phyloP scores from a whole-genome alignment of 2,329 filamentous ascomycete genomes.

The Beauveria brongniartii region DNA sequence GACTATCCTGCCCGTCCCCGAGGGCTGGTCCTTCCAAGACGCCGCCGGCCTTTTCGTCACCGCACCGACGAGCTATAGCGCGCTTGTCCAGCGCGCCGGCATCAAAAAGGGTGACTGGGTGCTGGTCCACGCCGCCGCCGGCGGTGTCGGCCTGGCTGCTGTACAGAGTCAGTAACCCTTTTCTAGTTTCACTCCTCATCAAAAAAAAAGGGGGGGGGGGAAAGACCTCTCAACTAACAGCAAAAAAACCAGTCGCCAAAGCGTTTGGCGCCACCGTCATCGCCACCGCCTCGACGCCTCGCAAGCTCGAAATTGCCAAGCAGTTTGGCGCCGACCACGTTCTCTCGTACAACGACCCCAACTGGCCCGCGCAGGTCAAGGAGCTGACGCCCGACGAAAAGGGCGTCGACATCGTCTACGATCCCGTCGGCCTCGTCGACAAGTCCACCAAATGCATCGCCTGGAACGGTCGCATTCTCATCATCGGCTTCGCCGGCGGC shows the following conservation, averaged over 20 bases:
- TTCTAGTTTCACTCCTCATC: no score
- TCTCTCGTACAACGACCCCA: slow-evolving; percentile 62
- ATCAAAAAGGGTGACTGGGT: slow-evolving; percentile 78
- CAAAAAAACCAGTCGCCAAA: slow-evolving; percentile 57
- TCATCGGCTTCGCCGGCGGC: slow-evolving; percentile 73
- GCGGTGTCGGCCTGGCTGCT: slow-evolving; percentile 83
- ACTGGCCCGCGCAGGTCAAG: slow-evolving; percentile 63
- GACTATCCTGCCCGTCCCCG: slow-evolving; percentile 63
- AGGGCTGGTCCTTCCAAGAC: slow-evolving; percentile 75
- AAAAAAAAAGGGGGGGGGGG: rapidly evolving
- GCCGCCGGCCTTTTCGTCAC: slow-evolving; percentile 88
- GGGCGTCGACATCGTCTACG: slow-evolving; percentile 88
- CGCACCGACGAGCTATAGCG: slow-evolving; percentile 81
- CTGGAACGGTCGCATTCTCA: slow-evolving; percentile 83
- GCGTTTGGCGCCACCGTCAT: slow-evolving; percentile 88
- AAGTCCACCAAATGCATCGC: slow-evolving; percentile 82
- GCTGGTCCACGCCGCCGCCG: slow-evolving; percentile 84
- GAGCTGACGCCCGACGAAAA: slow-evolving; percentile 62
- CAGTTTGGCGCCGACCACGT: slow-evolving; percentile 79
- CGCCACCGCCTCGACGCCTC: slow-evolving; percentile 73
- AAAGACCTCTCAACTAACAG: not conserved
- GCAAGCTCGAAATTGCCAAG: slow-evolving; percentile 72
- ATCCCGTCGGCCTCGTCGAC: slow-evolving; percentile 86
- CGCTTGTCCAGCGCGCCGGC: slow-evolving; percentile 67
- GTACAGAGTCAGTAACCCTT: slow-evolving; percentile 54